Base-by-base conservation (phyloP, 208 protist genomes). In the Leishmania lainsoni region DNA sequence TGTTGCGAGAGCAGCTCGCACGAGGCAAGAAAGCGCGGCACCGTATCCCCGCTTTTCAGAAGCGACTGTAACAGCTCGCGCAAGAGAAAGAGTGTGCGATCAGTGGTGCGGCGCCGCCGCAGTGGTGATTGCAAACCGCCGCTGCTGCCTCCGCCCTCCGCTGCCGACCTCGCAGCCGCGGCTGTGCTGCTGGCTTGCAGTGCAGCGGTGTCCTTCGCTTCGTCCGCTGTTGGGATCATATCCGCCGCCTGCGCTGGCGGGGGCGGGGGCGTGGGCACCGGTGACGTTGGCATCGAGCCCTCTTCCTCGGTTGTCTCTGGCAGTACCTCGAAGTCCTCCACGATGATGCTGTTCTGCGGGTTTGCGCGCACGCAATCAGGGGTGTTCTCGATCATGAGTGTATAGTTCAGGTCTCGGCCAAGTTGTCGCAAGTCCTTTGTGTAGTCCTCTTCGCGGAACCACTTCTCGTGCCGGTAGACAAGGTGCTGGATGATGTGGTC, bases 311-410 rank as follows among this genome's bases (percentile, higher is more conserved):
- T 83, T 2, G 80, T 76, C 58, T 83, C 85, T 5, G 84, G 86
- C 35, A 84, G 78, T 81, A 95, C 92, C 68, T 94, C 89, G 77
- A 97, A 97, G 75, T 97, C 94, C 70, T 95, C 88, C 1, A 97
- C 94, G 76, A 96, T 92, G 78, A 97, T 97, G 71, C 91, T 83
- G 78, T 97, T 97, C 59, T 92, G 84, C 42, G 92, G 92, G 77
- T 97, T 97, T 0, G 80, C 85, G 9, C 92, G 90, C 20, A 96
- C 87, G 83, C 94, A 97, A 81, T 95, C 94, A 48, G 94, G 92
- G 3, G 94, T 95, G 87, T 97, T 97, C 65, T 97, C 94, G 26
- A 97, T 86, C 84, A 97, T 95, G 68, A 97, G 91, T 75, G 93
- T 95, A 75, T 92, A 90, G 81, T 94, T 83, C 20, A 97, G 78